Evolutionary conservation across 1,284 basidiomycete genomes (phyloP), one percentile per base, ranked within the genome.

Genomic region (Leccinum solheimii): DNA sequence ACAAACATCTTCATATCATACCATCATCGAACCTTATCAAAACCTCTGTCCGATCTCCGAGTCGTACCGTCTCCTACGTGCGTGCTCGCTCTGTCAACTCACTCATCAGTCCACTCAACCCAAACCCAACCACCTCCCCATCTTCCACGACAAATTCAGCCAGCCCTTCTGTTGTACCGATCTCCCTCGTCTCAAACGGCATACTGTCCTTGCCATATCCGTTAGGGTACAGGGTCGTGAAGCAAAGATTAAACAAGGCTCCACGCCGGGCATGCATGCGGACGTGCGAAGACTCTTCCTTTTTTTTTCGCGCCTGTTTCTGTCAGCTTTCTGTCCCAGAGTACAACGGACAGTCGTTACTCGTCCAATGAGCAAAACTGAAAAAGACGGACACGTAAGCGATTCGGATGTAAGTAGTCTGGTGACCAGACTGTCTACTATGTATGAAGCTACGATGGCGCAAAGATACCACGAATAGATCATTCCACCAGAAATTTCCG

Each of bases 121-220:
- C 69, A 61, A 75, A 70, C 48, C 75, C 75, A 34, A 66, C 55
- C 21, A 75, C 67, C 57, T 63, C n/a, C 6, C 64, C 71, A 5
- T 63, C 63, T 36, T 66, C 60, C 0, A 70, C 30, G 1, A 67
- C 63, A 51, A 75, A 74, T n/a, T 67, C 64, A 1, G 54, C 69
- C 26, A 53, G 19, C 14, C 32, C 60, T 11, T 62, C 27, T 5
- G 58, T 36, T 0, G 49, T 60, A 26, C 60, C 68, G 1, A 65
- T 40, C 27, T 57, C 64, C n/a, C 36, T 32, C 10, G 57, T 64
- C 34, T 74, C 70, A 19, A 77, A 77, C 7, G 73, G 71, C 8
- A 57, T 71, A 9, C 43, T 34, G 34, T 77, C 69, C 34, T 61
- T 63, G 8, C 76, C 74, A 43, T 71, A 76, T 10, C 74, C 74